Evolutionary conservation across 163 green algal genomes (phyloP).

Genomic region (Prototheca stagnorum): DNA sequence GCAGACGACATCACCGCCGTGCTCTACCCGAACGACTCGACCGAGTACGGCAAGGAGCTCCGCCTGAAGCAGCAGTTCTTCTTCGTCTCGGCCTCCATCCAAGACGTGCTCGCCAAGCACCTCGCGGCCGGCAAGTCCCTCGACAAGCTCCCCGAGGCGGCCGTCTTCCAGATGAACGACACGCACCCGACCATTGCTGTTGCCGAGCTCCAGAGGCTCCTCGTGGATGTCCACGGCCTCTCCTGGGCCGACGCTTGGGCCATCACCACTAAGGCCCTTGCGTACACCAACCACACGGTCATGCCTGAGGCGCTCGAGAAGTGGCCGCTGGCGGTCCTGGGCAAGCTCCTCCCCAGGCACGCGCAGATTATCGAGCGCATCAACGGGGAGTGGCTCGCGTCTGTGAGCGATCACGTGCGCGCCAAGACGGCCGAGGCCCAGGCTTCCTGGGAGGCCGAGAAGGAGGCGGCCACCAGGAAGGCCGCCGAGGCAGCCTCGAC

Average conservation of each 20-base stretch:
- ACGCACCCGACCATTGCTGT: conserved; percentile 83
- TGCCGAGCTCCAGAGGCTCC: conserved; percentile 89
- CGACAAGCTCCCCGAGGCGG: conserved; percentile 64
- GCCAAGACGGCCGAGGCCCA: conserved; percentile 14
- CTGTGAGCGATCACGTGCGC: conserved; percentile 26
- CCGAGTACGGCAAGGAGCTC: conserved; percentile 98
- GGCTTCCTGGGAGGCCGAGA: conserved; percentile 78
- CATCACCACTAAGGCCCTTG: conserved; percentile 59
- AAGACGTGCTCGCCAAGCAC: conserved; percentile 88
- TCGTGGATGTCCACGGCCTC: conserved; percentile 85
- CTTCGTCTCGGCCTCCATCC: conserved; percentile 84
- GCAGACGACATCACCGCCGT: conserved; percentile 90
- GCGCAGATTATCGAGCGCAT: conserved; percentile 91
- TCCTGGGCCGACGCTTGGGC: conserved; percentile 75
- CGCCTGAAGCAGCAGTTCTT: conserved; percentile 98
- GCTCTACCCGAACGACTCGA: conserved; percentile 97
- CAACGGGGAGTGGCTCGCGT: conserved; percentile 54
- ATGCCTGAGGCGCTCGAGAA: conserved; percentile 90
- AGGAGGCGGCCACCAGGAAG: conserved; percentile 28
- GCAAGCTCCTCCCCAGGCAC: conserved; percentile 87
- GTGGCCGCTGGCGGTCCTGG: conserved; percentile 79
- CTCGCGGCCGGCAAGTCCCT: conserved; percentile 57
- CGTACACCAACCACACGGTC: conserved; percentile 96
- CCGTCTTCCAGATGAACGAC: conserved; percentile 96
- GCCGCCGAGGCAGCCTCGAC: background rate